Percentiles rank a stretch among this genome's conserved stretches.
Evolutionary conservation across 2,329 filamentous ascomycete species (phyloP).

Genomic region (Ophiostoma piceae): DNA sequence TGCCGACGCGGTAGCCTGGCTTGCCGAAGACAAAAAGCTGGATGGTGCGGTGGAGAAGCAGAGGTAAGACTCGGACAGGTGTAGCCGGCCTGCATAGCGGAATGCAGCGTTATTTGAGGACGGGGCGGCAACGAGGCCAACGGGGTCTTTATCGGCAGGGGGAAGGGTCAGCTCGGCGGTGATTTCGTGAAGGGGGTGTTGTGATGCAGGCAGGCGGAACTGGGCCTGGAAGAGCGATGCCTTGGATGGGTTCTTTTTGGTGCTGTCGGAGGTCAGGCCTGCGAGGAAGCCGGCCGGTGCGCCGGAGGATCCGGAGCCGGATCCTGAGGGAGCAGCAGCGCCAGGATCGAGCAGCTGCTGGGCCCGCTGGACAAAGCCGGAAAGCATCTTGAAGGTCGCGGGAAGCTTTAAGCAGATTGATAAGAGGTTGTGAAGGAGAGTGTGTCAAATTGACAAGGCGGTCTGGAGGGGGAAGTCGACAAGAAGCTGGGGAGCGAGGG

Average conservation of each 20-base stretch:
- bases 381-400: constrained; percentile 44
- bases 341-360: constrained; percentile 89
- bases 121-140: constrained; percentile 18
- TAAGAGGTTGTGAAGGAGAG: background rate
- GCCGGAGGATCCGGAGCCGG: constrained; percentile 19
- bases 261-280: constrained; percentile 60
- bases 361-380: constrained; percentile 88
- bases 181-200: constrained; percentile 93
- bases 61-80: constrained; percentile 88
- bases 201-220: constrained; percentile 87
- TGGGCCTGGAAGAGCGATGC: constrained; percentile 89
- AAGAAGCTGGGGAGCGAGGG: background rate
- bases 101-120: constrained; percentile 60
- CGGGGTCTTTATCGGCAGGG: constrained; percentile 36
- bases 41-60: constrained; percentile 94
- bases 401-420: background rate
- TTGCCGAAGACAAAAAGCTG: constrained; percentile 77
- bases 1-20: constrained; percentile 68
- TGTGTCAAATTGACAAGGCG: background rate
- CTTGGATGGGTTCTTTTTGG: constrained; percentile 67
- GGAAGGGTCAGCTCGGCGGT: constrained; percentile 89
- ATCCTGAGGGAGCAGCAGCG: constrained; percentile 45
- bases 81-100: constrained; percentile 86
- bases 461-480: background rate
- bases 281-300: constrained; percentile 28